Evolutionary conservation across 2,329 filamentous ascomycete species (phyloP).

Genomic region (Lojkania enalia): DNA sequence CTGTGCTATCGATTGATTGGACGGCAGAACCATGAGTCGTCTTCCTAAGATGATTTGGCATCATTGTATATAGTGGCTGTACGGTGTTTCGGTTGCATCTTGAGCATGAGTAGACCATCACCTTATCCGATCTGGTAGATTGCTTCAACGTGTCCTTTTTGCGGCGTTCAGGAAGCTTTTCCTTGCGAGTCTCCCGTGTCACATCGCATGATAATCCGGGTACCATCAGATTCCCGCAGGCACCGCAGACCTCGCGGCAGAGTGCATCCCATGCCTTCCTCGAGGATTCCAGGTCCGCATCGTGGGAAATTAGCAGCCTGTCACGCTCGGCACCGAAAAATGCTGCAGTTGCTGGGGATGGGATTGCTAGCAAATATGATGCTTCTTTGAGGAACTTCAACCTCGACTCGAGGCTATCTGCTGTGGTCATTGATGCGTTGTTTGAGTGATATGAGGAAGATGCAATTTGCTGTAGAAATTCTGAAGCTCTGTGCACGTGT

Average conservation of each 20-base stretch:
- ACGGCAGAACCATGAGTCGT: neutral
- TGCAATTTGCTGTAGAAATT: neutral
- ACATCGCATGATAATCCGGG: slow-evolving; percentile 42
- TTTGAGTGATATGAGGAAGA: slow-evolving; percentile 9
- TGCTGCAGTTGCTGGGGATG: slow-evolving; percentile 40
- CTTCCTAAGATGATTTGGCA: slow-evolving; percentile 23
- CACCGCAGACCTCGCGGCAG: slow-evolving; percentile 38
- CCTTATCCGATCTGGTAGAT: slow-evolving; percentile 17
- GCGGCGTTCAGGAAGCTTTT: slow-evolving; percentile 11
- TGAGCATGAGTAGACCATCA: slow-evolving; percentile 31
- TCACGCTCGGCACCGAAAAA: slow-evolving; percentile 34
- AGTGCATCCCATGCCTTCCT: slow-evolving; percentile 35
- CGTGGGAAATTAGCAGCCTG: slow-evolving; percentile 26
- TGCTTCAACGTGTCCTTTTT: slow-evolving; percentile 2
- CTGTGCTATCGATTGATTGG: neutral
- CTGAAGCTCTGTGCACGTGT: slow-evolving; percentile 4
- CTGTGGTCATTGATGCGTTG: slow-evolving; percentile 22
- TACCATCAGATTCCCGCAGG: slow-evolving; percentile 44
- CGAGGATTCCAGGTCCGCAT: slow-evolving; percentile 27
- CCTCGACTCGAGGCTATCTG: slow-evolving; percentile 23
- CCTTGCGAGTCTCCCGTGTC: slow-evolving; percentile 10
- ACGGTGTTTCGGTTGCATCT: slow-evolving; percentile 38
- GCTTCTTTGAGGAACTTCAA: slow-evolving; percentile 41
- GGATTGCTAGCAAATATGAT: slow-evolving; percentile 33
- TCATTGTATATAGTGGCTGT: slow-evolving; percentile 24